A percentile compares a stretch with the other conserved stretches of the same genome.
phyloP scores from a whole-genome alignment of 2,329 filamentous ascomycete species.

The Neonectria coccinea region DNA sequence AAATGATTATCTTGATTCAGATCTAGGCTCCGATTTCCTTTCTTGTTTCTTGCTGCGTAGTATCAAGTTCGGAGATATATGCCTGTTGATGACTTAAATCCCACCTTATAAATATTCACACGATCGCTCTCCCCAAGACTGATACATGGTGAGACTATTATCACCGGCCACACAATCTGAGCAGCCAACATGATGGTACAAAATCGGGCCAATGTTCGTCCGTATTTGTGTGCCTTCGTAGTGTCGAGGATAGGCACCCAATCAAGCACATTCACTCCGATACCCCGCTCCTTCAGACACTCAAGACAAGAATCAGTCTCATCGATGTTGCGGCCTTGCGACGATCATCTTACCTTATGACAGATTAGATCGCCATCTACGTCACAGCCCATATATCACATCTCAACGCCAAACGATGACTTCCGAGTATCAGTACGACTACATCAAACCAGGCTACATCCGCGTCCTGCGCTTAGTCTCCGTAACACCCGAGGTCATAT shows the following conservation, averaged over 20 bases:
- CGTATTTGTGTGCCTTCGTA: not conserved
- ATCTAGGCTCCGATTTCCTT: no score
- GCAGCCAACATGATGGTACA: not conserved
- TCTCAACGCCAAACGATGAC: not conserved
- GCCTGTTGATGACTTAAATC: no score
- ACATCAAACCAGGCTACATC: slow-evolving; percentile 17
- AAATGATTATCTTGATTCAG: no score
- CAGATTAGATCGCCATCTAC: no score
- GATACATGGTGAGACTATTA: not conserved
- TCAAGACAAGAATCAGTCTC: no score
- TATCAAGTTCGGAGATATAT: no score
- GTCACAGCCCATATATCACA: not conserved
- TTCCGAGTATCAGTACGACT: slow-evolving; percentile 8
- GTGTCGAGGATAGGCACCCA: not conserved
- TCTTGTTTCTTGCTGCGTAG: no score
- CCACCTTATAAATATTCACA: not conserved
- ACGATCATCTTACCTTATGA: no score
- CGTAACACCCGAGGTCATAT: slow-evolving; percentile 12
- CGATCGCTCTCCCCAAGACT: not conserved
- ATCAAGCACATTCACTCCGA: not conserved
- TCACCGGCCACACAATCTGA: not conserved
- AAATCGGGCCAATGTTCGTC: not conserved
- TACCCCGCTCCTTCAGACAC: not conserved
- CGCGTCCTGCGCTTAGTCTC: slow-evolving; percentile 19
- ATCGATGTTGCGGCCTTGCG: no score